Evolutionary conservation across 805 yeast species (phyloP), one percentile per base, ranked within the genome.

Genomic region (Candida golubevii): DNA sequence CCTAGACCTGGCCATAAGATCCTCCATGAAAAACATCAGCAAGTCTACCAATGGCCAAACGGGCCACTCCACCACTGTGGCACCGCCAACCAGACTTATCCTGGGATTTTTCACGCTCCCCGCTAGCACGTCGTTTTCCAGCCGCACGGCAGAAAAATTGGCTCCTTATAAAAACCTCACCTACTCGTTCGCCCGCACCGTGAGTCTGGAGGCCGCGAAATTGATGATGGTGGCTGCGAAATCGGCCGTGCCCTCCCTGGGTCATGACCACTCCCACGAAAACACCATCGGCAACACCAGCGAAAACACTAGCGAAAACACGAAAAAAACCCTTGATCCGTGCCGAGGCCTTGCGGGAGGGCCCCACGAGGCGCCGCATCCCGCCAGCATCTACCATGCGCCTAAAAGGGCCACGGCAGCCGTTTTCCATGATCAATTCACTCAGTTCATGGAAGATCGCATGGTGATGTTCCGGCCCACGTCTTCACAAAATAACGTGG

Each of bases 361-460:
- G 6, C 56, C 56, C 7, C 56, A 40, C 26, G 38, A 37, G 14
- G 47, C 56, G 1, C 55, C 56, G 8, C 31, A 41, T 13, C 56
- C 55, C 6, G 41, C 36, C 8, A 41, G 36, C 10, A 33, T 45
- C 3, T 48, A 46, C 33, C 44, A 41, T 11, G 35, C 34, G 33
- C 40, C 42, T 15, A 33, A 38, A 9, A 37, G 33, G 23, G 35
- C 27, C 6, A 23, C 42, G 10, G 48, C 43, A 6, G 46, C 47
- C 6, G 27, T 50, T 8, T 48, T 52, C 30, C 48, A 42, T 14
- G 57, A 53, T 13, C 55, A 49, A 14, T 47, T 51, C 32, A 38
- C 48, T 9, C 48, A 45, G 41, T 47, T 43, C 35, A 47, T 50
- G 54, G 50, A 47, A 37, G 54, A 49, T 13, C 52, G 56, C 5